These are phyloP conservation scores for Asterella californica DNA, from an alignment of 225 moss, liverwort and hornwort genomes.

Conservation along the genomic window DNA sequence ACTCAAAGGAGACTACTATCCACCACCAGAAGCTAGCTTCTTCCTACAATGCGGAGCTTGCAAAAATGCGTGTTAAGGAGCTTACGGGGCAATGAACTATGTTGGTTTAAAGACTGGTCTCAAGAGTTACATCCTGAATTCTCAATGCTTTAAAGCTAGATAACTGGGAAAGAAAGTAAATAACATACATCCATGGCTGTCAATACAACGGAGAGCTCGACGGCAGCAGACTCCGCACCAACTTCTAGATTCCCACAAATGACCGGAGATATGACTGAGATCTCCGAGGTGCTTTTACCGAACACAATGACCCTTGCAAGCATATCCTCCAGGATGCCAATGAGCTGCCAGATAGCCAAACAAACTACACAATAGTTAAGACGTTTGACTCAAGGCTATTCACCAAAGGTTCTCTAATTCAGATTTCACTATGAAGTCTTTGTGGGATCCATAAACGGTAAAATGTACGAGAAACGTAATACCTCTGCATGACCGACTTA, in stretches of 20 bases:
- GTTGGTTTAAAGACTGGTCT: neutral
- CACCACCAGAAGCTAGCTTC: too few relatives aligned
- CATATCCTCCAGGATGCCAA: conserved; percentile 58
- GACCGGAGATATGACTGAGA: conserved; percentile 48
- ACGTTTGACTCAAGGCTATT: neutral
- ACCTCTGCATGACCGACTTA: too few relatives aligned
- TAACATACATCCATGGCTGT: conserved; percentile 85
- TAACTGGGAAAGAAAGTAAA: neutral
- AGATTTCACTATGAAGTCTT: neutral
- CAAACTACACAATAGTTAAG: neutral
- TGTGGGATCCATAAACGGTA: neutral
- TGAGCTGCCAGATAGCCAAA: conserved; percentile 45
- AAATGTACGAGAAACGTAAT: too few relatives aligned
- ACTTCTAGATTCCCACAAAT: conserved; percentile 44
- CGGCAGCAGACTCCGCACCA: conserved; percentile 44
- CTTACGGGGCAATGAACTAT: neutral
- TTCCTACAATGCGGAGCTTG: too few relatives aligned
- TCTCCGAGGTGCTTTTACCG: conserved; percentile 46
- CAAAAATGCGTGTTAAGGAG: neutral
- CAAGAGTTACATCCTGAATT: neutral
- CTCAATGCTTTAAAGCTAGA: neutral
- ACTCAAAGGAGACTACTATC: too few relatives aligned
- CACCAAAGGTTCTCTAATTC: too few relatives aligned
- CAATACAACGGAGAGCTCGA: conserved; percentile 59
- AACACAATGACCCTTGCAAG: conserved; percentile 55